A percentile compares a stretch with the other conserved stretches of the same genome.
These are phyloP conservation scores for Plectranthus barbatus DNA, from an alignment of 257 asterid genomes.

Conservation along the genomic window DNA sequence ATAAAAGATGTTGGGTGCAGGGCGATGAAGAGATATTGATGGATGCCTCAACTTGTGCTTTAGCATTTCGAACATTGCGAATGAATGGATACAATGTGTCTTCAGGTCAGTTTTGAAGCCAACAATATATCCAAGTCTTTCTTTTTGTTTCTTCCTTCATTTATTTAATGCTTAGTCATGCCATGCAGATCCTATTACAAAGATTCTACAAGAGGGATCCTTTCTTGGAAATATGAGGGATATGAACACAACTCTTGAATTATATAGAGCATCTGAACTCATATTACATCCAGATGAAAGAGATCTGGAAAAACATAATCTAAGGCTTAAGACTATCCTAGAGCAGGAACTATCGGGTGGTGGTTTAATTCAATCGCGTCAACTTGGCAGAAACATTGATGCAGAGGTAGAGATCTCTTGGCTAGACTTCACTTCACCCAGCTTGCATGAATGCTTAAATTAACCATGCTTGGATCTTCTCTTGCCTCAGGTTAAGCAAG, in stretches of 20 bases:
- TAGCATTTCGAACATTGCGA: slow-evolving; percentile 69
- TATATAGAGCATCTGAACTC: slow-evolving; percentile 59
- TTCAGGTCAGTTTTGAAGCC: slow-evolving; percentile 40
- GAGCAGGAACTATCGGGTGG: slow-evolving; percentile 34
- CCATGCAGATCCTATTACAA: slow-evolving; percentile 42
- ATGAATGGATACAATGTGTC: slow-evolving; percentile 59
- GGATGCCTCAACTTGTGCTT: slow-evolving; percentile 68
- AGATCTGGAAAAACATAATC: slow-evolving; percentile 35
- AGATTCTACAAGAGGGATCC: slow-evolving; percentile 33
- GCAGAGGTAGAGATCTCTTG: slow-evolving; percentile 47
- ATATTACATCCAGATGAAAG: slow-evolving; percentile 44
- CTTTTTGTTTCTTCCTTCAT: neutral
- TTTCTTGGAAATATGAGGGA: slow-evolving; percentile 39
- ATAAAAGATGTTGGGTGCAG: slow-evolving; percentile 71
- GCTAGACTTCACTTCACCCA: neutral
- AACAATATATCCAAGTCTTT: too few relatives aligned
- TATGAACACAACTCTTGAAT: slow-evolving; percentile 39
- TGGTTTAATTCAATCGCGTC: slow-evolving; percentile 22
- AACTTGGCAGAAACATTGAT: slow-evolving; percentile 28
- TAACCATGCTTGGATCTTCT: slow-evolving; percentile 14
- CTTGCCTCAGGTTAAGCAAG: slow-evolving; percentile 46
- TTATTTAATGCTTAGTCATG: slow-evolving; percentile 1
- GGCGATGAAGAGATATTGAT: slow-evolving; percentile 73
- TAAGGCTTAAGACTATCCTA: slow-evolving; percentile 39
- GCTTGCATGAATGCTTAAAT: neutral